Conservation (phyloP, 176 grass and related monocot species). For the Urochloa ruziziensis region DNA sequence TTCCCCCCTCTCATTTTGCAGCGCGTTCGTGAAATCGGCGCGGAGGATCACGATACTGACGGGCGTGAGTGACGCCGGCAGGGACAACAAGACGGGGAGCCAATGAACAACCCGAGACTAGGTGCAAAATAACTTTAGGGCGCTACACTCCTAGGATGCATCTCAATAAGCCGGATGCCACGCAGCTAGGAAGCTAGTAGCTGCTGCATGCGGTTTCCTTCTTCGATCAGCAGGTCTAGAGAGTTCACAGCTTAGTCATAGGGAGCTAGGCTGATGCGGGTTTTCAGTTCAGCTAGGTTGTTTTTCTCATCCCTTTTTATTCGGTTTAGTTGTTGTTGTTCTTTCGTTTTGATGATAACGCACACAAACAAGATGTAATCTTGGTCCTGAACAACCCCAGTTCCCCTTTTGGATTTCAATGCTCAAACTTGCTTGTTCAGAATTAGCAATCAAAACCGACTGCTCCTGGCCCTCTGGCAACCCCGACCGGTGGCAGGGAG, state of each 20-base stretch:
- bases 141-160: background rate
- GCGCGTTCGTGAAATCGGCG: slow-evolving; percentile 77
- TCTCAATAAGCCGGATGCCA: slow-evolving; percentile 33
- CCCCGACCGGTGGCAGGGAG: background rate
- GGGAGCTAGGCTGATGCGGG: slow-evolving; percentile 19
- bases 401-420: background rate
- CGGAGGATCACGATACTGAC: slow-evolving; percentile 81
- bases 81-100: slow-evolving; percentile 51
- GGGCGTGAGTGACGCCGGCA: slow-evolving; percentile 55
- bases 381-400: background rate
- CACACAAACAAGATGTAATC: slow-evolving; percentile 23
- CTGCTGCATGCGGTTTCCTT: slow-evolving; percentile 18
- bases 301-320: background rate
- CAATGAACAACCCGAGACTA: slow-evolving; percentile 2
- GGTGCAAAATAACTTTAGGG: slow-evolving; percentile 25
- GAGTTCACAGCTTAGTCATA: slow-evolving; percentile 2
- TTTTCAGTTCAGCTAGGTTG: background rate
- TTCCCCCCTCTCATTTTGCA: slow-evolving; percentile 32
- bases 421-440: background rate
- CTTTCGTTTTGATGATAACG: background rate
- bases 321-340: background rate
- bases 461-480: too few species aligned
- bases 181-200: background rate
- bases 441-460: background rate
- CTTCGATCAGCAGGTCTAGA: background rate